Percentiles rank a stretch among this genome's conserved stretches.
Evolutionary conservation across 371 early-diverging fungal species (phyloP).

Genomic region (Mortierella sp.): DNA sequence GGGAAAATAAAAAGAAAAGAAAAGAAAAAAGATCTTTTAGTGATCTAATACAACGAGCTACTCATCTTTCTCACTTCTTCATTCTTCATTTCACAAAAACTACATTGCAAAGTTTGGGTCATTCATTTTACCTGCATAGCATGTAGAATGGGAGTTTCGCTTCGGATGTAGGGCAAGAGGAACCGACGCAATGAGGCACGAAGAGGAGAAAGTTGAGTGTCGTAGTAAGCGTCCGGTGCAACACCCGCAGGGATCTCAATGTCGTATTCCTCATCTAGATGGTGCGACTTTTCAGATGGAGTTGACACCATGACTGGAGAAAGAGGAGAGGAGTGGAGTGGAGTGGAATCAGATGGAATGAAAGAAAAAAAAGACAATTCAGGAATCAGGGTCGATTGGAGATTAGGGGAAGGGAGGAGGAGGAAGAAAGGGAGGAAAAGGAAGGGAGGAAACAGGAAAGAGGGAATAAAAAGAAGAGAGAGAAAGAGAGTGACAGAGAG

Average conservation of each 20-base stretch:
- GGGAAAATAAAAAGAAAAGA: neutral
- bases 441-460: neutral
- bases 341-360: neutral
- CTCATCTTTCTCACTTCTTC: too few species aligned
- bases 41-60: too few species aligned
- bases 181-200: slow-evolving; percentile 65
- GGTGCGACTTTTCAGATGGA: slow-evolving; percentile 13
- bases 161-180: slow-evolving; percentile 65
- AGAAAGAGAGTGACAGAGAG: slow-evolving; percentile 3
- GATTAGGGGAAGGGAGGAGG: neutral
- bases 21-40: neutral
- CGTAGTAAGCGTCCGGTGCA: slow-evolving; percentile 54
- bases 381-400: neutral
- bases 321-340: neutral
- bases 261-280: slow-evolving; percentile 37
- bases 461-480: slow-evolving; percentile 2
- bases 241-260: slow-evolving; percentile 56
- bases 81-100: too few species aligned
- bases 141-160: slow-evolving; percentile 68
- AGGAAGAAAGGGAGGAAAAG: neutral
- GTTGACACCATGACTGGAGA: slow-evolving; percentile 20
- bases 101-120: neutral
- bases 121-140: slow-evolving; percentile 66
- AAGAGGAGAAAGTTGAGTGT: slow-evolving; percentile 46
- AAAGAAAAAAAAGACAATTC: neutral